Evolutionary conservation across 768 basidiomycete species (phyloP).

Genomic region (Guyanaporus albipodus): DNA sequence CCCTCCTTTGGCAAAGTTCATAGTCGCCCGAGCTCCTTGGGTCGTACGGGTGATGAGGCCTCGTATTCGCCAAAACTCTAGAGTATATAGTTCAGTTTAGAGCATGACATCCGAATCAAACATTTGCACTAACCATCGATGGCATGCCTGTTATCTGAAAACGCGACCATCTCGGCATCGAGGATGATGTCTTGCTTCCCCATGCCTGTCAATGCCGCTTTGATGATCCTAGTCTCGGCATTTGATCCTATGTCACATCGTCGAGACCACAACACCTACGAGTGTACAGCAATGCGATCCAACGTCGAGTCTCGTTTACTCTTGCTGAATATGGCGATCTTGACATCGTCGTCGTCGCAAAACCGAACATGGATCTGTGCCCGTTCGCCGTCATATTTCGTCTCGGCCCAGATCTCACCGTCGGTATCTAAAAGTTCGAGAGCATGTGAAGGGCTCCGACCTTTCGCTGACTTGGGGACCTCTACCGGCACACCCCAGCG

Average conservation of each 20-base stretch:
- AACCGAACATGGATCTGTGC: slow-evolving; percentile 85
- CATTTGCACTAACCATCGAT: slow-evolving; percentile 61
- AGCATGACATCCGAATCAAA: neutral
- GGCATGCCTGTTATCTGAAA: slow-evolving; percentile 46
- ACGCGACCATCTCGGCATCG: slow-evolving; percentile 92
- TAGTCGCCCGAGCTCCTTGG: slow-evolving; percentile 43
- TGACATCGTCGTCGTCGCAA: slow-evolving; percentile 30
- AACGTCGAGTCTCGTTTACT: slow-evolving; percentile 77
- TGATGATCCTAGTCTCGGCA: slow-evolving; percentile 46
- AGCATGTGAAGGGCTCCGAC: slow-evolving; percentile 54
- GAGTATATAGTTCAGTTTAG: slow-evolving; percentile 2
- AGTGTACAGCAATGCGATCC: slow-evolving; percentile 68
- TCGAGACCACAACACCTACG: slow-evolving; percentile 22
- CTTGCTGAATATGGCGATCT: slow-evolving; percentile 84
- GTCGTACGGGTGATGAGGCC: slow-evolving; percentile 57
- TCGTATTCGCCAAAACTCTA: slow-evolving; percentile 77
- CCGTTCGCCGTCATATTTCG: slow-evolving; percentile 94
- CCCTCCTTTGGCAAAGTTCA: slow-evolving; percentile 15
- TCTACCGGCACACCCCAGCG: slow-evolving; percentile 59
- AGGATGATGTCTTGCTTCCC: slow-evolving; percentile 46
- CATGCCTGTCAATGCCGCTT: slow-evolving; percentile 47
- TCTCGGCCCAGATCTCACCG: slow-evolving; percentile 71
- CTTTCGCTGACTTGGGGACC: slow-evolving; percentile 84
- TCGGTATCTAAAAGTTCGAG: slow-evolving; percentile 35
- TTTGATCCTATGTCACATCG: neutral